These are phyloP conservation scores for Aspergillus avenaceus DNA, from an alignment of 495 filamentous ascomycete genomes.

Conservation along the genomic window DNA sequence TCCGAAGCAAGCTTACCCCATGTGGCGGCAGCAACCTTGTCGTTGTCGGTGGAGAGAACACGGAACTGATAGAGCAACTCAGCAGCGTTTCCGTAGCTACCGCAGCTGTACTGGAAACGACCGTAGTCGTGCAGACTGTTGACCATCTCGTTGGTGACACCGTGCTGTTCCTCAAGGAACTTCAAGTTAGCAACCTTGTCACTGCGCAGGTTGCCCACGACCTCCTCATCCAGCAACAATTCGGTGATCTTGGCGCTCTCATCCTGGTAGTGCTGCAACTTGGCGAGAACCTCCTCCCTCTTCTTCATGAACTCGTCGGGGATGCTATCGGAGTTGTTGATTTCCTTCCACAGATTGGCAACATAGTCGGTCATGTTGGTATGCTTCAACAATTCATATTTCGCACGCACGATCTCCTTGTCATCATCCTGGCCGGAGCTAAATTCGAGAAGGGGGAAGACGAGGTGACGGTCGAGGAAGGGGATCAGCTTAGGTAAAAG, in stretches of 20 bases:
- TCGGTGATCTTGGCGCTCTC: slow-evolving; percentile 81
- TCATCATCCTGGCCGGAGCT: slow-evolving; percentile 56
- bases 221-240: slow-evolving; percentile 78
- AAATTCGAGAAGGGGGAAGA: slow-evolving; percentile 93
- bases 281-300: slow-evolving; percentile 81
- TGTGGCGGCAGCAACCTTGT: slow-evolving; percentile 88
- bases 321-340: slow-evolving; percentile 71
- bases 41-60: slow-evolving; percentile 94
- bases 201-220: slow-evolving; percentile 79
- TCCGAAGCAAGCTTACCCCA: slow-evolving; percentile 96
- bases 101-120: slow-evolving; percentile 93
- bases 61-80: slow-evolving; percentile 94
- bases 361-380: slow-evolving; percentile 99
- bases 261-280: slow-evolving; percentile 74
- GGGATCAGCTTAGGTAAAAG: slow-evolving; percentile 84
- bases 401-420: slow-evolving; percentile 70
- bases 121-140: slow-evolving; percentile 91
- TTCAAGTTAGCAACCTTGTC: slow-evolving; percentile 98
- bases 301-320: slow-evolving; percentile 83
- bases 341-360: slow-evolving; percentile 78
- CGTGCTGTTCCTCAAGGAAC: slow-evolving; percentile 90
- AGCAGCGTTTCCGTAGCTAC: slow-evolving; percentile 81
- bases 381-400: slow-evolving; percentile 87
- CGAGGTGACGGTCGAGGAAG: slow-evolving; percentile 91
- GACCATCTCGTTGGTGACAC: slow-evolving; percentile 90